phyloP scores from a whole-genome alignment of 2,329 filamentous ascomycete genomes.

The Xylariaceae sp. region DNA sequence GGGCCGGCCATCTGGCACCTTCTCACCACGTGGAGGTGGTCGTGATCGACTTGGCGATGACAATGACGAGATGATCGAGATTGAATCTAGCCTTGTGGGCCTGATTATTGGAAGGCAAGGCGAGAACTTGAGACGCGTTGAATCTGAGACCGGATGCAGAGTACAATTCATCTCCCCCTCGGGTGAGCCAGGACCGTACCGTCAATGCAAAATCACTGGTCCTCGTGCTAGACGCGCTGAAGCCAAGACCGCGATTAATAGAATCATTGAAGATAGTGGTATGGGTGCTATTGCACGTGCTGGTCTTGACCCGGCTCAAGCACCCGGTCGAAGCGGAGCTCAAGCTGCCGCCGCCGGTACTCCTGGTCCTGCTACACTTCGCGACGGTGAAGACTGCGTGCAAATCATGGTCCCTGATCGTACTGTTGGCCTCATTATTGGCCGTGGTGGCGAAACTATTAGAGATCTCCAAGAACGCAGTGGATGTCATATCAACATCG shows the following conservation, averaged over 20 bases:
- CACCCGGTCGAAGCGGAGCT: slow-evolving; percentile 42
- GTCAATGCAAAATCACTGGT: slow-evolving; percentile 87
- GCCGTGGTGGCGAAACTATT: slow-evolving; percentile 92
- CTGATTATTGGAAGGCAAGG: slow-evolving; percentile 90
- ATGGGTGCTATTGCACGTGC: slow-evolving; percentile 59
- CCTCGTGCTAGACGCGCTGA: slow-evolving; percentile 73
- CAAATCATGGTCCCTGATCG: slow-evolving; percentile 96
- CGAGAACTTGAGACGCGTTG: slow-evolving; percentile 86
- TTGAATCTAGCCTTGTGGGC: slow-evolving; percentile 86
- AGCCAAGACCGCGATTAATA: slow-evolving; percentile 83
- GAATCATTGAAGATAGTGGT: slow-evolving; percentile 86
- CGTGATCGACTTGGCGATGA: slow-evolving; percentile 62
- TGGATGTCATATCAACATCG: slow-evolving; percentile 95
- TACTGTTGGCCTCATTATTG: slow-evolving; percentile 91
- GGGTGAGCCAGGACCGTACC: slow-evolving; percentile 72
- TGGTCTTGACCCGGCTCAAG: slow-evolving; percentile 52
- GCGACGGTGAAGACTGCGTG: slow-evolving; percentile 83
- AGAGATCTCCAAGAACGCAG: slow-evolving; percentile 89
- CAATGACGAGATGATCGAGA: slow-evolving; percentile 80
- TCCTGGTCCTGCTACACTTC: slow-evolving; percentile 56
- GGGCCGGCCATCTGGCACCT: slow-evolving; percentile 57
- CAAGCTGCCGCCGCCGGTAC: slow-evolving; percentile 26
- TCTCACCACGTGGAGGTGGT: slow-evolving; percentile 64
- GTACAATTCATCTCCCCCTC: slow-evolving; percentile 87
- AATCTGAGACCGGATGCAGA: slow-evolving; percentile 79